phyloP scores from a whole-genome alignment of 164 flowering plant genomes.

The Aristolochia contorta region DNA sequence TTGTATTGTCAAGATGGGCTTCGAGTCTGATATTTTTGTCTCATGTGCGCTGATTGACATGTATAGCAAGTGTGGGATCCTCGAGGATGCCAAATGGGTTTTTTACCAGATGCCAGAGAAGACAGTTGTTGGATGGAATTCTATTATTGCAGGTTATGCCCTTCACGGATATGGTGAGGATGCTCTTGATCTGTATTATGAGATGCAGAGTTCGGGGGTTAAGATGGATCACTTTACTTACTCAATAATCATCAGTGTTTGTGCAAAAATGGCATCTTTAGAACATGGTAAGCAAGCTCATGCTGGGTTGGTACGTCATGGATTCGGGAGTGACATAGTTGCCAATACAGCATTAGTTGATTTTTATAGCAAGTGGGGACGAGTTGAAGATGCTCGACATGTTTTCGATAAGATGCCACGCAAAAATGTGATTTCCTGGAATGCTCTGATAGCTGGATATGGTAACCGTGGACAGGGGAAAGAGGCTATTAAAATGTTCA shows the following conservation, averaged over 20 bases:
- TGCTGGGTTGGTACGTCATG: slow-evolving; percentile 47
- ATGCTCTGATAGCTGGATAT: slow-evolving; percentile 28
- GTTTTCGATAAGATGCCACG: slow-evolving; percentile 51
- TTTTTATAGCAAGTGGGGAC: slow-evolving; percentile 68
- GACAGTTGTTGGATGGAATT: slow-evolving; percentile 59
- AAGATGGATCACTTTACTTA: slow-evolving; percentile 56
- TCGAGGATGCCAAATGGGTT: slow-evolving; percentile 44
- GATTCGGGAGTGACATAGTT: slow-evolving; percentile 48
- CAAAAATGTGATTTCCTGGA: slow-evolving; percentile 26
- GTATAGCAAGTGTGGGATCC: slow-evolving; percentile 57
- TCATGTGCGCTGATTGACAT: slow-evolving; percentile 51
- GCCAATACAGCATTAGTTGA: slow-evolving; percentile 57
- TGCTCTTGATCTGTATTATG: slow-evolving; percentile 39
- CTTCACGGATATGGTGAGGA: slow-evolving; percentile 59
- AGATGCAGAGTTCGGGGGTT: slow-evolving; percentile 55
- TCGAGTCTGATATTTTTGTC: slow-evolving; percentile 30
- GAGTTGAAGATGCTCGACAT: slow-evolving; percentile 45
- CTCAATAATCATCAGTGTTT: slow-evolving; percentile 41
- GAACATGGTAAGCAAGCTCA: slow-evolving; percentile 66
- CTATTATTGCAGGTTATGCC: slow-evolving; percentile 58
- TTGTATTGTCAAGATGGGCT: slow-evolving; percentile 39
- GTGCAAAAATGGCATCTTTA: slow-evolving; percentile 43
- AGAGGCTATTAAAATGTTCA: slow-evolving; percentile 21
- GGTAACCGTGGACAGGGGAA: slow-evolving; percentile 24
- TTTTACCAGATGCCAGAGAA: slow-evolving; percentile 57